These are phyloP conservation scores for Mycena alexandri DNA, from an alignment of 768 basidiomycete species.

Conservation along the genomic window DNA sequence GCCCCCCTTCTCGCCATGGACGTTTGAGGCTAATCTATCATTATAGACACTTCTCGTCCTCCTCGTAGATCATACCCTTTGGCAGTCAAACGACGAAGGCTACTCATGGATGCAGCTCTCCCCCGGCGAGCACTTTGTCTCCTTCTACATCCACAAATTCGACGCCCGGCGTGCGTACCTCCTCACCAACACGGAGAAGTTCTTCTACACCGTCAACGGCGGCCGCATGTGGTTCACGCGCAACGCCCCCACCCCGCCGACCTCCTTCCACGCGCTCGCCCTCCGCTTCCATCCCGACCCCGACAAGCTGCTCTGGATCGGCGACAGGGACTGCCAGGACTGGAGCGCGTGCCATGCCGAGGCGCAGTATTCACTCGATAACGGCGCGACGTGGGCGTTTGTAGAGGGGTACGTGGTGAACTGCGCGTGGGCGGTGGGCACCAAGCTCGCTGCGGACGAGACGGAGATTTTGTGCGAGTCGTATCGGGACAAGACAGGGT, in stretches of 20 bases:
- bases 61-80: constrained; percentile 79
- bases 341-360: constrained; percentile 73
- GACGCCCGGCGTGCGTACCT: constrained; percentile 90
- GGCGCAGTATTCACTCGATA: constrained; percentile 79
- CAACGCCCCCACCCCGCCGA: constrained; percentile 77
- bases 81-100: constrained; percentile 97
- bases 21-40: constrained; percentile 23
- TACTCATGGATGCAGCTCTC: constrained; percentile 85
- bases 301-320: constrained; percentile 92
- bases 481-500: constrained; percentile 83
- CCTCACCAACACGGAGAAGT: constrained; percentile 73
- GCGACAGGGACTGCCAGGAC: constrained; percentile 72
- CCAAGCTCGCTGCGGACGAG: constrained; percentile 80
- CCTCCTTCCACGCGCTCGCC: constrained; percentile 79
- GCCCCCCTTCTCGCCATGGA: constrained; percentile 29
- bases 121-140: constrained; percentile 75
- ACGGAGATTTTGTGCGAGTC: constrained; percentile 94
- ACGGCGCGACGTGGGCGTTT: constrained; percentile 80
- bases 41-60: constrained; percentile 84
- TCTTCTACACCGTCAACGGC: constrained; percentile 86
- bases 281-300: constrained; percentile 89
- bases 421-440: constrained; percentile 92
- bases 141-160: constrained; percentile 88
- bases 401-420: constrained; percentile 90
- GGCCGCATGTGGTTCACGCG: constrained; percentile 77